Base-by-base conservation (phyloP, 2,329 filamentous ascomycete genomes). In the Capronia coronata region DNA sequence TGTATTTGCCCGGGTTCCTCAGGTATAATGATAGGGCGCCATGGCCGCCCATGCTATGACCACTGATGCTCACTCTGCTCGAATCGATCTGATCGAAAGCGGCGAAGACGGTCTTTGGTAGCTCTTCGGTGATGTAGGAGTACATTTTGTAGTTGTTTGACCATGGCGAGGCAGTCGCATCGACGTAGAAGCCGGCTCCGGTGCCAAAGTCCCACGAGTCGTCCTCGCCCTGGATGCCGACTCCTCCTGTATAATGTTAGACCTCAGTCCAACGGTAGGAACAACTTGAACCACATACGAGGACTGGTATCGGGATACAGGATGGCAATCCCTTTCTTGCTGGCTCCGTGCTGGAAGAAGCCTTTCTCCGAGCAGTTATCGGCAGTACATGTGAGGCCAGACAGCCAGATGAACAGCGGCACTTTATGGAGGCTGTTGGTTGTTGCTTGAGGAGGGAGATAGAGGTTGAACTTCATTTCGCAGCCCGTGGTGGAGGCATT, bases 11-110 rank as follows among this genome's bases (percentile, higher is more conserved):
- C 0, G 93, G 90, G 71, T 97, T 85, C 74, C 87, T 91, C 45
- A 98, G 77, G 74, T 86, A 97, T 61, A 97, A 72, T 39, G 90
- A 95, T 61, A 98, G 74, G 38, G 93, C 93, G 56, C 93, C 93
- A 69, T 98, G 93, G 0, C 93, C 93, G 59, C 93, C 93, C 93
- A 98, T 98, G 62, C 84, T 90, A 73, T 98, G 93, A 4, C 93
- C 93, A 34, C 87, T 87, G 63, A 98, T 93, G 68, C 83, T 85
- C 48, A 96, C 82, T 34, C 84, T 77, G 22, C 63, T 69, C 0
- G 68, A 63, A 67, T 97, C 91, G 23, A 98, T 74, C 64, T 80
- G 76, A 23, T 78, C 74, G 70, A 89, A 94, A 21, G 79, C 76
- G 23, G 69, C 68, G 68, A 90, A 94, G 19, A 97, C 77, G 1